Conservation (phyloP, 1,284 basidiomycete genomes). For the Cryptococcus sp. region DNA sequence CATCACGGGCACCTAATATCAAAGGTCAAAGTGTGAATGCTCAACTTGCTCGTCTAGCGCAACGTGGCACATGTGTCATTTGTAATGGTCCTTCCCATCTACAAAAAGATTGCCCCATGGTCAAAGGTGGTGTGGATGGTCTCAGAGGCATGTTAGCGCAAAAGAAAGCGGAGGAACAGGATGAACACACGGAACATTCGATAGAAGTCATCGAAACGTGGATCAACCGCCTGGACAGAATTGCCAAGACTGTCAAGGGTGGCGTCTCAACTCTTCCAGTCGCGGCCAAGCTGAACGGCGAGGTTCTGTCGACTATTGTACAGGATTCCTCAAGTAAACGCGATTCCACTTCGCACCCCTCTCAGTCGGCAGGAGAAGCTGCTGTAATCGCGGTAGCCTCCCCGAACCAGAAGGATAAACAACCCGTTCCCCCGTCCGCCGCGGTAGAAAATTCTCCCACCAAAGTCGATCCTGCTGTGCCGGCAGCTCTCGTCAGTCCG, state of each 20-base stretch:
- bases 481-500: not conserved
- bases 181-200: conserved; percentile 5
- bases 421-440: too few relatives aligned
- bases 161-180: conserved; percentile 13
- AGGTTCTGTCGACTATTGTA: too few relatives aligned
- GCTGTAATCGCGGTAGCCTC: not conserved
- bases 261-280: not conserved
- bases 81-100: conserved; percentile 26
- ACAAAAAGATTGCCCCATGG: conserved; percentile 36
- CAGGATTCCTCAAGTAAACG: not conserved
- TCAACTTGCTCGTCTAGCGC: conserved; percentile 3
- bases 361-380: not conserved
- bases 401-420: not conserved
- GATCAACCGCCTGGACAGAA: conserved; percentile 25
- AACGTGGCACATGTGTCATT: conserved; percentile 24
- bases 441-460: not conserved
- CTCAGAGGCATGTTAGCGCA: conserved; percentile 21
- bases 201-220: conserved; percentile 33
- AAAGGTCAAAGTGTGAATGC: not conserved
- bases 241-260: conserved; percentile 26
- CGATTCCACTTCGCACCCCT: not conserved
- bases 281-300: not conserved
- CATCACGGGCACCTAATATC: not conserved
- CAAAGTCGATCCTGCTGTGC: not conserved
- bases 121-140: conserved; percentile 25